Evolutionary conservation across 805 yeast genomes (phyloP).

Genomic region (Saccharomycopsis amapae): DNA sequence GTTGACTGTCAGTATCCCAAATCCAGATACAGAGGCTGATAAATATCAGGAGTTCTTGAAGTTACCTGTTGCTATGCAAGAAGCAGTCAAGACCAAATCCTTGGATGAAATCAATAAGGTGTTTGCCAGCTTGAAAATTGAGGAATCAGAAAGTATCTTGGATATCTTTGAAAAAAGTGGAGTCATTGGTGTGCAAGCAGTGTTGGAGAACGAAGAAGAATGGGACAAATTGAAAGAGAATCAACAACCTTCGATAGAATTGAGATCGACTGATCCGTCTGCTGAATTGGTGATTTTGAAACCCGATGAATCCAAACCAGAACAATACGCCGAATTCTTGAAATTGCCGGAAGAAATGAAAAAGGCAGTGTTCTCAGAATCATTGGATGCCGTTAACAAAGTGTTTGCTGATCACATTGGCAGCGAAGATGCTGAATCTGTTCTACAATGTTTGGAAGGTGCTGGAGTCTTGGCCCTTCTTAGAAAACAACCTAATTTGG

Average conservation of each 20-base stretch:
- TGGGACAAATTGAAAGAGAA: slow-evolving; percentile 36
- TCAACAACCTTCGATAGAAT: slow-evolving; percentile 54
- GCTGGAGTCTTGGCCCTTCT: slow-evolving; percentile 47
- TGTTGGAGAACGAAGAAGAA: slow-evolving; percentile 65
- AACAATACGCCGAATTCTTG: slow-evolving; percentile 47
- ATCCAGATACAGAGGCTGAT: slow-evolving; percentile 35
- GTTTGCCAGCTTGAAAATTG: slow-evolving; percentile 63
- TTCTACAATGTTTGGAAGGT: slow-evolving; percentile 66
- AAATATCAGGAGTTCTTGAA: slow-evolving; percentile 50
- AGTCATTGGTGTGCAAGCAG: slow-evolving; percentile 74
- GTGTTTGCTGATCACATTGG: slow-evolving; percentile 67
- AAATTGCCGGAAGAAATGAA: slow-evolving; percentile 59
- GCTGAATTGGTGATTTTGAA: slow-evolving; percentile 64
- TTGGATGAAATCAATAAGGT: slow-evolving; percentile 79
- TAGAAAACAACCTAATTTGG: background rate
- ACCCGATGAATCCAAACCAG: slow-evolving; percentile 47
- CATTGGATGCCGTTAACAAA: slow-evolving; percentile 71
- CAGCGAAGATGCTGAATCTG: slow-evolving; percentile 69
- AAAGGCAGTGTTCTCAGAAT: slow-evolving; percentile 62
- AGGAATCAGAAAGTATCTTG: slow-evolving; percentile 72
- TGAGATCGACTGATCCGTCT: slow-evolving; percentile 80
- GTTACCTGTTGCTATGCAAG: slow-evolving; percentile 56
- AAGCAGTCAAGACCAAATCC: slow-evolving; percentile 63
- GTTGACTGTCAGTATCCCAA: slow-evolving; percentile 64
- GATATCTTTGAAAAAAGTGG: slow-evolving; percentile 73